These are phyloP conservation scores for Cryomyces antarcticus DNA, from an alignment of 495 filamentous ascomycete species.

Conservation along the genomic window DNA sequence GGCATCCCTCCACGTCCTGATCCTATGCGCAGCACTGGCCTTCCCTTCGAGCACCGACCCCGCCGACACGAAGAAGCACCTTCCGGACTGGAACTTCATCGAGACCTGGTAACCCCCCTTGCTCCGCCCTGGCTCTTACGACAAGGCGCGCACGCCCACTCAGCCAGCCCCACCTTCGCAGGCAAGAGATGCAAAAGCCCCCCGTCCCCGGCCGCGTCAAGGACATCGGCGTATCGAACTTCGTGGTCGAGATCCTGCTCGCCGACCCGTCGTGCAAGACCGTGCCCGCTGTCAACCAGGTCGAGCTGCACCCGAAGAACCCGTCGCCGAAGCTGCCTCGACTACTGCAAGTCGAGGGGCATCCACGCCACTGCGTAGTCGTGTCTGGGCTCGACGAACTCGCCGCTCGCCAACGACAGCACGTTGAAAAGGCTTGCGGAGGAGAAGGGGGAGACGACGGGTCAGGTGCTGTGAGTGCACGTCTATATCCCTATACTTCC, in stretches of 20 bases:
- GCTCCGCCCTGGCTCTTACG: too few species aligned
- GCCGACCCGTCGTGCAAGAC: constrained; percentile 34
- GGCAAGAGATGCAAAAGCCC: constrained; percentile 68
- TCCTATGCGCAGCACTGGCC: constrained; percentile 79
- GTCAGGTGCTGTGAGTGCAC: constrained; percentile 15
- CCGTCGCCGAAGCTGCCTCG: constrained; percentile 61
- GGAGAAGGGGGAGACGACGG: constrained; percentile 15
- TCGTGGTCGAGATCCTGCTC: constrained; percentile 36
- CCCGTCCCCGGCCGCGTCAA: constrained; percentile 57
- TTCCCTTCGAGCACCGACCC: constrained; percentile 37
- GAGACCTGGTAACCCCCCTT: too few species aligned
- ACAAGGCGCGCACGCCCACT: too few species aligned
- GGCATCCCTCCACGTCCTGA: too few species aligned
- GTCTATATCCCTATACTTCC: background rate
- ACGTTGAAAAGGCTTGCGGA: constrained; percentile 17
- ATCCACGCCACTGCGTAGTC: constrained; percentile 25
- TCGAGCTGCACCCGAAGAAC: constrained; percentile 75
- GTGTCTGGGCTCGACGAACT: constrained; percentile 22
- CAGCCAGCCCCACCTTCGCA: too few species aligned
- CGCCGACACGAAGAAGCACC: constrained; percentile 31
- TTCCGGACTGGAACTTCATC: constrained; percentile 57
- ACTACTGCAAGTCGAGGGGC: constrained; percentile 30
- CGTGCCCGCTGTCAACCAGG: constrained; percentile 73
- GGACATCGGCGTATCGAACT: constrained; percentile 49
- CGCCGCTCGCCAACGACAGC: constrained; percentile 19